Evolutionary conservation across 2,329 filamentous ascomycete species (phyloP).

Genomic region (Stagonosporopsis chrysanthemi): DNA sequence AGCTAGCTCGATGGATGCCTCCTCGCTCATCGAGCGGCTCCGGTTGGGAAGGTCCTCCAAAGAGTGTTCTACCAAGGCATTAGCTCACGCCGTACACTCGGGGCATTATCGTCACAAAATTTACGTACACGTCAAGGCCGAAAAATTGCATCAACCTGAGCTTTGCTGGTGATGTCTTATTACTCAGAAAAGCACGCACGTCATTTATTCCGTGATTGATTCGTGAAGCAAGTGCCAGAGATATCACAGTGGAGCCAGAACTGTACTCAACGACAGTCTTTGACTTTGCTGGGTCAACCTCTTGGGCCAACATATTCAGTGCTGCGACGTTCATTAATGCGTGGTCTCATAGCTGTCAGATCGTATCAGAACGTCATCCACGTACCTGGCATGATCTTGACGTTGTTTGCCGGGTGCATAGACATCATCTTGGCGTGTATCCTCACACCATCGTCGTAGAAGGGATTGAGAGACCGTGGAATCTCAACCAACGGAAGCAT

Average conservation of each 20-base stretch:
- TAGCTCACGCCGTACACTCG: background rate
- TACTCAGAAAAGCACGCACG: slow-evolving; percentile 29
- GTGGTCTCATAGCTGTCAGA: background rate
- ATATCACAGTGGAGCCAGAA: slow-evolving; percentile 34
- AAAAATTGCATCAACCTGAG: slow-evolving; percentile 33
- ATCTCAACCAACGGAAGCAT: slow-evolving; percentile 69
- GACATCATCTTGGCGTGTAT: slow-evolving; percentile 74
- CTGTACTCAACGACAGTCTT: slow-evolving; percentile 33
- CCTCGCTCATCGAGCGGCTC: slow-evolving; percentile 29
- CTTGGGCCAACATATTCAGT: slow-evolving; percentile 30
- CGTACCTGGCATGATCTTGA: slow-evolving; percentile 67
- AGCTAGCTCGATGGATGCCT: slow-evolving; percentile 27
- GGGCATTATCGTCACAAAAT: background rate
- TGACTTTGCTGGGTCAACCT: slow-evolving; percentile 22
- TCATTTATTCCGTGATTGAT: slow-evolving; percentile 31
- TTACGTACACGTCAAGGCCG: slow-evolving; percentile 30
- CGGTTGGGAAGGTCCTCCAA: slow-evolving; percentile 59
- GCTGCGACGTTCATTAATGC: slow-evolving; percentile 9
- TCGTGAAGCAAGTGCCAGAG: slow-evolving; percentile 29
- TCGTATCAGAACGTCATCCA: too few species aligned
- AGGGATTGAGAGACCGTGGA: slow-evolving; percentile 65
- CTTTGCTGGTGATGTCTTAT: slow-evolving; percentile 30
- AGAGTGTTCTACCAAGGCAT: slow-evolving; percentile 48
- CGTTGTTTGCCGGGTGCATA: slow-evolving; percentile 69
- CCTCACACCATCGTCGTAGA: slow-evolving; percentile 63